A percentile compares a stretch with the other conserved stretches of the same genome.
Conservation (phyloP, 805 yeast genomes). For the Groenewaldozyma salmanticensis region DNA sequence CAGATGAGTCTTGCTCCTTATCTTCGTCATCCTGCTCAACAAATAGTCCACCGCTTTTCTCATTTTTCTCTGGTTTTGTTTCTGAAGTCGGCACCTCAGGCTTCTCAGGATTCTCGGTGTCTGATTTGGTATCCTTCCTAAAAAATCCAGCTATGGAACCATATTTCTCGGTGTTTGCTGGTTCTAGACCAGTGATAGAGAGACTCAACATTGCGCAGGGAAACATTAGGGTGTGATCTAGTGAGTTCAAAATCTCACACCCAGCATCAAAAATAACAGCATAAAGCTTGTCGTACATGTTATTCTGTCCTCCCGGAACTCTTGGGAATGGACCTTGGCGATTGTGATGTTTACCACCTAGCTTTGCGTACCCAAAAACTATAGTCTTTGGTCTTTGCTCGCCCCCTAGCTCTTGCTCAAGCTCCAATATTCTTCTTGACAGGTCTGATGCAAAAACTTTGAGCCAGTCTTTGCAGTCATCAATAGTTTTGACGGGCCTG, state of each 20-base stretch:
- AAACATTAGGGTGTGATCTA: not conserved
- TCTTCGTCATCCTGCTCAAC: constrained; percentile 2
- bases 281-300: constrained; percentile 6
- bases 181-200: constrained; percentile 1
- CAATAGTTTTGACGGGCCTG: constrained; percentile 38
- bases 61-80: not conserved
- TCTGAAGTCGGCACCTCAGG: not conserved
- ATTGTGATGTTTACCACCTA: constrained; percentile 10
- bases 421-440: constrained; percentile 56
- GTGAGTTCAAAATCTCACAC: not conserved
- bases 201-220: constrained; percentile 3
- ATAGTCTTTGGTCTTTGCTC: constrained; percentile 48
- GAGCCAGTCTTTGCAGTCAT: constrained; percentile 69
- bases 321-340: constrained; percentile 18
- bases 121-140: not conserved
- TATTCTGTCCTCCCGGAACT: not conserved
- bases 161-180: constrained; percentile 1
- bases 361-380: constrained; percentile 29
- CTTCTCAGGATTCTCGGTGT: not conserved
- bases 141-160: not conserved
- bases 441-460: constrained; percentile 76
- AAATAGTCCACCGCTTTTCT: not conserved
- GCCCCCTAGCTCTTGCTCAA: constrained; percentile 50
- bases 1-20: constrained; percentile 9
- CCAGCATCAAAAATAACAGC: constrained; percentile 4